Conservation (phyloP, 2,329 filamentous ascomycete genomes). For the Chrysoporthe puriensis region DNA sequence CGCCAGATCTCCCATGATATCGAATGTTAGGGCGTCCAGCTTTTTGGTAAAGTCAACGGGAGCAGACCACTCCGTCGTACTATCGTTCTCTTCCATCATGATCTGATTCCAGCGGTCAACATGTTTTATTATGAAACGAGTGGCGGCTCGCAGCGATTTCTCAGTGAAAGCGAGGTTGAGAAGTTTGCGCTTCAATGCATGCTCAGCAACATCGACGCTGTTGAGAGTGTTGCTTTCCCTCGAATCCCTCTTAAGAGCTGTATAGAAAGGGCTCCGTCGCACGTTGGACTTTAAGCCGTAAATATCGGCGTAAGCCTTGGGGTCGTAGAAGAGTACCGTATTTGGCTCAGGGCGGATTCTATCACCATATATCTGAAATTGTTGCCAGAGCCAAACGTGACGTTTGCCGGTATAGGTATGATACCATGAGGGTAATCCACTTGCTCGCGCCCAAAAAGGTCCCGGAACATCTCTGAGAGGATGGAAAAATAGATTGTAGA, state of each 20-base stretch:
- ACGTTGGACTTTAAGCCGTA: conserved; percentile 34
- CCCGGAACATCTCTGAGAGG: conserved; percentile 33
- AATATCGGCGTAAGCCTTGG: conserved; percentile 30
- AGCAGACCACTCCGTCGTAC: conserved; percentile 28
- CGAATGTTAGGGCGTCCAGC: conserved; percentile 1
- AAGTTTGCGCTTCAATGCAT: conserved; percentile 29
- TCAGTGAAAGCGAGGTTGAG: conserved; percentile 34
- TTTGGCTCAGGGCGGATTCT: conserved; percentile 31
- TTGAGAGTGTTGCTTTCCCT: conserved; percentile 25
- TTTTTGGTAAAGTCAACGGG: conserved; percentile 6
- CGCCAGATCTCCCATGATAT: conserved; percentile 29
- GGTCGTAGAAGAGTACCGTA: conserved; percentile 31
- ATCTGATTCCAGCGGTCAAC: conserved; percentile 34
- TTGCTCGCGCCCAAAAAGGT: conserved; percentile 32
- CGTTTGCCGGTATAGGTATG: conserved; percentile 28
- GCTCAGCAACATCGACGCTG: conserved; percentile 27
- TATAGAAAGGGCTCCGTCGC: conserved; percentile 31
- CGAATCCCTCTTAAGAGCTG: conserved; percentile 17
- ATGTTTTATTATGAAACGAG: conserved; percentile 30
- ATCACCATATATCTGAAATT: conserved; percentile 32
- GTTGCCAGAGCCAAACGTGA: conserved; percentile 33
- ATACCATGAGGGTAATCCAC: conserved; percentile 33
- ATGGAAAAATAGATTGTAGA: conserved; percentile 34
- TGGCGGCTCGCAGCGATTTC: conserved; percentile 30
- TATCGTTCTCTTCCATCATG: conserved; percentile 19